Percentiles rank a stretch among this genome's conserved stretches.
Conservation (phyloP, 345 rosid genomes). For the Eucalyptus caleyi region DNA sequence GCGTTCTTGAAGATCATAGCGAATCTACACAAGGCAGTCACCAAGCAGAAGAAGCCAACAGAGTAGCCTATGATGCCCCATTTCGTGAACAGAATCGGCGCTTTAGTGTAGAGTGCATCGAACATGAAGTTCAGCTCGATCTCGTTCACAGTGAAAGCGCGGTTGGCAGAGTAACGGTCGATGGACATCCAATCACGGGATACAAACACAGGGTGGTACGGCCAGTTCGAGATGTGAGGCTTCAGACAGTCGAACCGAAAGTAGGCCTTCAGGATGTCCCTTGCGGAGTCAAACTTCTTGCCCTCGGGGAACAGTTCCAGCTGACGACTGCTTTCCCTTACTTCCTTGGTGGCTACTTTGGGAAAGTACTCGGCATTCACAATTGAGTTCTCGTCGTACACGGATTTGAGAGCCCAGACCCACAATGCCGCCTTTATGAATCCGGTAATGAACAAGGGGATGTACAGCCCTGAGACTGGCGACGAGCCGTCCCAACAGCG, state of each 20-base stretch:
- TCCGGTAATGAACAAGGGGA: background rate
- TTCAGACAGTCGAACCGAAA: background rate
- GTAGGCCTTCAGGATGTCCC: background rate
- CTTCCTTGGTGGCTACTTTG: background rate
- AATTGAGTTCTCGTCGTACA: background rate
- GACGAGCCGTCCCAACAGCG: background rate
- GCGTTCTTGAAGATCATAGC: background rate
- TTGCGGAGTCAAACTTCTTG: background rate
- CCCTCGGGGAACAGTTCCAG: background rate
- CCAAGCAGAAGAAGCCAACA: background rate
- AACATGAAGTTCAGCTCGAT: background rate
- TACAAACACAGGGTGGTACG: background rate
- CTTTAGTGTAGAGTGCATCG: background rate
- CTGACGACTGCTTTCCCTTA: background rate
- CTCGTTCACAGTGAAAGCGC: background rate
- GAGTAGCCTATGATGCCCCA: background rate
- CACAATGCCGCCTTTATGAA: background rate
- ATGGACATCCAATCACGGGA: background rate
- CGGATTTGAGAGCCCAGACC: background rate
- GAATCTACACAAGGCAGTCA: background rate
- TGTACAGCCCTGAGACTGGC: background rate
- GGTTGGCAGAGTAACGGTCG: rapidly evolving
- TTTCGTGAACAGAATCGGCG: background rate
- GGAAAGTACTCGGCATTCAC: background rate
- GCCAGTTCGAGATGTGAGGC: background rate